phyloP scores from a whole-genome alignment of 495 filamentous ascomycete species.

The Penicillium waksmanii region DNA sequence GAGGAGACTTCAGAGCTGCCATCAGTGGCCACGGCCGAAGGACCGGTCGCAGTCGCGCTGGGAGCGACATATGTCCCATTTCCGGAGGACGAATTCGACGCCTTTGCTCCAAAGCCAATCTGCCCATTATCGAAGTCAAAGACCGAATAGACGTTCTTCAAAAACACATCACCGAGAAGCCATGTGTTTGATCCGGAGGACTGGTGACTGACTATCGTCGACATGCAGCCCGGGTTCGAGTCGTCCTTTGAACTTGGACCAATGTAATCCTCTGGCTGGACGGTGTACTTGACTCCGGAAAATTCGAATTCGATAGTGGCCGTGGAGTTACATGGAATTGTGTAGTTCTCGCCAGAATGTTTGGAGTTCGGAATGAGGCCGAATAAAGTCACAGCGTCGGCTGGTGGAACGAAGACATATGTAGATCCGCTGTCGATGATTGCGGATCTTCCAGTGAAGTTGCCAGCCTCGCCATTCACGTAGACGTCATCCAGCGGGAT shows the following conservation, averaged over 20 bases:
- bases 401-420: conserved; percentile 67
- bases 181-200: conserved; percentile 58
- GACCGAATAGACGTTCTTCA: conserved; percentile 89
- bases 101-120: conserved; percentile 43
- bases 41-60: conserved; percentile 12
- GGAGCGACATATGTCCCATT: conserved; percentile 25
- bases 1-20: conserved; percentile 1
- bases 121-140: conserved; percentile 67
- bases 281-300: conserved; percentile 60
- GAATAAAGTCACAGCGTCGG: conserved; percentile 68
- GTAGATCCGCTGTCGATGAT: conserved; percentile 85
- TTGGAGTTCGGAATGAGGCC: conserved; percentile 63
- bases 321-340: conserved; percentile 71
- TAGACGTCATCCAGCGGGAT: conserved; percentile 67
- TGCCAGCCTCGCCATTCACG: conserved; percentile 56
- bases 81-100: conserved; percentile 12
- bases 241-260: conserved; percentile 42
- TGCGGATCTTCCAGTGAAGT: conserved; percentile 55
- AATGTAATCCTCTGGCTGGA: conserved; percentile 72
- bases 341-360: conserved; percentile 57
- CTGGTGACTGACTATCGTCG: conserved; percentile 61
- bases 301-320: conserved; percentile 56
- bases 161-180: conserved; percentile 80
- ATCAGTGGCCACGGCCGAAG: background rate
- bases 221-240: conserved; percentile 54